Evolutionary conservation across 768 basidiomycete species (phyloP), one percentile per base, ranked within the genome.

Genomic region (Termitomyces sp.): DNA sequence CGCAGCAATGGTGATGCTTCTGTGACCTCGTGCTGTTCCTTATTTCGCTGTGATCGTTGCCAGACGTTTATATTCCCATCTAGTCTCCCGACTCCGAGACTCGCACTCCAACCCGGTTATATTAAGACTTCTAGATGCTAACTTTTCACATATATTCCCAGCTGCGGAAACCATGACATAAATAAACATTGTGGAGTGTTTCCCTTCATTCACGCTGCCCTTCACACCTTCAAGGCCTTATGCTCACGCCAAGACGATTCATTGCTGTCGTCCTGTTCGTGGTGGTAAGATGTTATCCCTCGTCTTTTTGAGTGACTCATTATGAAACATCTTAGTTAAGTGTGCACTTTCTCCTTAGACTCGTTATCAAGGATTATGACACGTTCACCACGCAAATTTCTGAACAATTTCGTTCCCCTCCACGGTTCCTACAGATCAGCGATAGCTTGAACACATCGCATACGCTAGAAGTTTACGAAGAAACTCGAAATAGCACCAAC

Each of bases 201-300:
- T 59, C 53, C 39, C 39, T 36, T 24, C 49, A 24, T 46, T 32
- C 46, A 32, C 49, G 51, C 44, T 31, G 7, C 22, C 24, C 26
- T 51, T 29, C 26, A 52, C 31, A 39, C 47, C 47, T 27, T 31
- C 44, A 42, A 27, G 56, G 20, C 46, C 53, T 55, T 68, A 80
- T 84, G 78, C 78, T 85, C 78, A 82, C 85, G 50, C 79, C 84
- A 46, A 76, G 81, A 73, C 80, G 85, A 63, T 83, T 84, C 57
- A 69, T 88, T 50, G 56, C 80, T 32, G 68, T 85, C 58, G 68
- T 74, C 52, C 63, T 84, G 36, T 72, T 70, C 58, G 64, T 77
- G 48, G 72, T 84, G 53, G 84, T 84, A 57, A 57, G 81, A 31
- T 70, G 16, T 56, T 48, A 31, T 34, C 14, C 34, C 22, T n/a